Evolutionary conservation across 148 eudicot species (phyloP).

Genomic region (Diospyros lotus): DNA sequence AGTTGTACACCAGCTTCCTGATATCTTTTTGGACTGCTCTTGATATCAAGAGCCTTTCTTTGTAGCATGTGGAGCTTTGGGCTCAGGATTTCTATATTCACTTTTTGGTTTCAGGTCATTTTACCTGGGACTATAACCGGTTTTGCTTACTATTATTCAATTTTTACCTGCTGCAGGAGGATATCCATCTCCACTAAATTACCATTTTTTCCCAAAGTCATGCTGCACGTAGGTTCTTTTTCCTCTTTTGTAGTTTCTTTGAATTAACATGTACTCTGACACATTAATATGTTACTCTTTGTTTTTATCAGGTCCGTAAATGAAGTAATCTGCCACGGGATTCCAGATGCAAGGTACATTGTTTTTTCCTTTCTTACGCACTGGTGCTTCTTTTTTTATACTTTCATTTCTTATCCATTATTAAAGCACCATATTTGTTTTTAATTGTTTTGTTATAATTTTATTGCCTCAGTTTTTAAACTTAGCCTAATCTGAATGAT

Average conservation of each 20-base stretch:
- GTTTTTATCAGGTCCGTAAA: conserved; percentile 71
- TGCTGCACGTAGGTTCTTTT: conserved; percentile 99
- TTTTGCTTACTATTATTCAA: neutral
- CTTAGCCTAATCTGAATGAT: neutral
- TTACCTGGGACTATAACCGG: neutral
- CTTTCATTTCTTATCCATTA: too few species aligned
- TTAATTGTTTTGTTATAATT: neutral
- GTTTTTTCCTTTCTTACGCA: neutral
- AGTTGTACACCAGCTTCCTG: too few species aligned
- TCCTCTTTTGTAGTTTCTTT: conserved; percentile 17
- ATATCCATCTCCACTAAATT: conserved; percentile 95
- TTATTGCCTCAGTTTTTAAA: neutral
- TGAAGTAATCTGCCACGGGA: conserved; percentile 99
- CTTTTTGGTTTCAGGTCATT: neutral
- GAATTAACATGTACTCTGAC: neutral
- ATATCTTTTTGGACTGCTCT: neutral
- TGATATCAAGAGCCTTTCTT: too few species aligned
- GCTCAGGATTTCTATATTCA: neutral
- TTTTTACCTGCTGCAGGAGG: conserved; percentile 58
- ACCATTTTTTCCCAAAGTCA: conserved; percentile 95
- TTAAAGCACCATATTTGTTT: too few species aligned
- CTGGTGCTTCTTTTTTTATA: too few species aligned
- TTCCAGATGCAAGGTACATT: conserved; percentile 95
- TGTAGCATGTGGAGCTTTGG: neutral
- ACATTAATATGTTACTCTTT: conserved; percentile 6